Base-by-base conservation (phyloP, 371 early-diverging fungal species). In the Apophysomyces ossiformis region DNA sequence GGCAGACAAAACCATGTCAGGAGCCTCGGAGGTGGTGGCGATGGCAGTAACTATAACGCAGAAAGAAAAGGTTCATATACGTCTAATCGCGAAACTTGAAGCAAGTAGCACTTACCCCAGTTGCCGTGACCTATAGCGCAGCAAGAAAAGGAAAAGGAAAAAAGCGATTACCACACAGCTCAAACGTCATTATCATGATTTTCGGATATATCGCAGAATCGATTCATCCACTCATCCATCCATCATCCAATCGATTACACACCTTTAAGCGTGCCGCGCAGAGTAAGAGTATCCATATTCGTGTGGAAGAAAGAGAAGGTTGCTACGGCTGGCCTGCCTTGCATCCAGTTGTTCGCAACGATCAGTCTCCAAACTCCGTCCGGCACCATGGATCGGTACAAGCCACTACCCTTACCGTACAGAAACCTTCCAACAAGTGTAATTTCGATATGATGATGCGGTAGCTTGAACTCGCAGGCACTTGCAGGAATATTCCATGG, bases 1-100 rank as follows among this genome's bases (percentile, higher is more conserved):
- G 57, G 94, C 89, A 63, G 96, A 93, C 82, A 97, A 85, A 67
- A 97, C 83, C 85, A 92, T 92, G 85, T 96, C 93, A 66, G 95
- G 95, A 73, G 90, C 80, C 89, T 96, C 96, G 67, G 91, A 85
- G 67, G 95, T 87, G 81, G 97, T 97, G 78, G 96, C 95, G 71
- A 97, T 90, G 78, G 96, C 90, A 67, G 97, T 97, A 77, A 97
- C 95, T 73, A 71, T 36, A 26, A 26, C 32, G 59, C n/a, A 58
- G 15, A 39, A 45, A 15, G 26, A 8, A 18, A 38, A 2, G 15
- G 37, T 61, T 26, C 32, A 39, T 39, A 50, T 45, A 18, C 16
- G 63, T 37, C 13, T 38, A 15, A 16, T 58, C 11, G n/a, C 12
- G 18, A 6, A 32, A 21, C 4, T 26, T 9, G 36, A 26, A 26